Evolutionary conservation across 148 eudicot species (phyloP).

Genomic region (Fagopyrum homotropicum): DNA sequence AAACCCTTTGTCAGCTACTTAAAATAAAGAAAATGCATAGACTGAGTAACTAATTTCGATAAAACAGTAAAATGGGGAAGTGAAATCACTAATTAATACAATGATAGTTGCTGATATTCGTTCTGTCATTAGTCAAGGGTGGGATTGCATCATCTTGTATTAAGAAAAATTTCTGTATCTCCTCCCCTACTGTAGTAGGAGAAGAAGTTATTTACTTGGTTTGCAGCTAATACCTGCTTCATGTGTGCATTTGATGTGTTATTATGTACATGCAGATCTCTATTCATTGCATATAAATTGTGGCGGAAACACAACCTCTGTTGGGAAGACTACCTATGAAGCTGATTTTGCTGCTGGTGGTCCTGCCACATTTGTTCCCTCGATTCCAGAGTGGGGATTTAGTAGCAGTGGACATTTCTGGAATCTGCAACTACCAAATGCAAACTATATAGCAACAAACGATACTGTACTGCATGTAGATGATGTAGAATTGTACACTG

Average conservation of each 20-base stretch:
- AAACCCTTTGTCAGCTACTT: no score
- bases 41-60: no score
- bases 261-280: conserved; percentile 24
- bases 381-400: conserved; percentile 42
- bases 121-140: no score
- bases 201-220: neutral
- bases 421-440: conserved; percentile 6
- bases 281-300: conserved; percentile 56
- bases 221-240: neutral
- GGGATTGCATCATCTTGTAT: neutral
- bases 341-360: conserved; percentile 35
- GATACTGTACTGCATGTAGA: conserved; percentile 18
- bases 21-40: no score
- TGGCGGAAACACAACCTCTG: conserved; percentile 32
- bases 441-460: conserved; percentile 20
- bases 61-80: no score
- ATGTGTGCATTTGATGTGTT: neutral
- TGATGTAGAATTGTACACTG: conserved; percentile 35
- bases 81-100: no score
- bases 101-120: no score
- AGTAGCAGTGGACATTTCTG: conserved; percentile 54
- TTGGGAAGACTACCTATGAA: conserved; percentile 35
- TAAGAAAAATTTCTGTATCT: neutral
- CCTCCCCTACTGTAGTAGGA: neutral
- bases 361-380: conserved; percentile 30